Percentiles rank a stretch among this genome's conserved stretches.
Evolutionary conservation across 345 rosid species (phyloP).

Genomic region (Hibiscus tridactylites): DNA sequence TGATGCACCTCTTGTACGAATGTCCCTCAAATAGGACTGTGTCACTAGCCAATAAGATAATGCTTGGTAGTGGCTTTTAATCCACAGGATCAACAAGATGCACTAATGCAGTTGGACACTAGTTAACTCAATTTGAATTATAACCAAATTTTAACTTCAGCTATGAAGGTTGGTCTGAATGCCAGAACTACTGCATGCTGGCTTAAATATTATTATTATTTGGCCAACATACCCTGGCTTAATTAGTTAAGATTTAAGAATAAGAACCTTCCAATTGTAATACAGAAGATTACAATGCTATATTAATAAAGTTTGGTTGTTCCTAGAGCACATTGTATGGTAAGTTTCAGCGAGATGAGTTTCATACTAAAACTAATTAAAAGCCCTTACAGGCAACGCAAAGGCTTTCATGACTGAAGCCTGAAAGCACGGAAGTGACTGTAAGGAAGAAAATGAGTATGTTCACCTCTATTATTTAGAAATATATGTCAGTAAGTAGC

Average conservation of each 20-base stretch:
- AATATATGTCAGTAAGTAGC: background rate
- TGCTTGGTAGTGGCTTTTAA: background rate
- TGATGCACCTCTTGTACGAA: background rate
- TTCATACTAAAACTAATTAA: background rate
- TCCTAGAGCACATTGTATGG: background rate
- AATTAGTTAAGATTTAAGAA: background rate
- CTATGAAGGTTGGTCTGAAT: background rate
- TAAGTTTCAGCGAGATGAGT: background rate
- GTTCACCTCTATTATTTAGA: background rate
- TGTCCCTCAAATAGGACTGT: background rate
- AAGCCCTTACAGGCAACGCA: background rate
- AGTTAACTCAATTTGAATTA: background rate
- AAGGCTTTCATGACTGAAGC: background rate
- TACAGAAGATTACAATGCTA: background rate
- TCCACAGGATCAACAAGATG: background rate
- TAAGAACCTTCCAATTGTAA: background rate
- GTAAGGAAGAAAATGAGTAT: background rate
- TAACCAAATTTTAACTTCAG: background rate
- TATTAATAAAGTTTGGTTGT: background rate
- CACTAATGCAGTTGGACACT: background rate
- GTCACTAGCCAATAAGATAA: background rate
- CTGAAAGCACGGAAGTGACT: background rate
- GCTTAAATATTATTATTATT: background rate
- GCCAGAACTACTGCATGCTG: background rate
- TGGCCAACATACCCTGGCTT: background rate